These are phyloP conservation scores for Parietichytrium sp. DNA, from an alignment of 108 stramenopile species.

Conservation along the genomic window DNA sequence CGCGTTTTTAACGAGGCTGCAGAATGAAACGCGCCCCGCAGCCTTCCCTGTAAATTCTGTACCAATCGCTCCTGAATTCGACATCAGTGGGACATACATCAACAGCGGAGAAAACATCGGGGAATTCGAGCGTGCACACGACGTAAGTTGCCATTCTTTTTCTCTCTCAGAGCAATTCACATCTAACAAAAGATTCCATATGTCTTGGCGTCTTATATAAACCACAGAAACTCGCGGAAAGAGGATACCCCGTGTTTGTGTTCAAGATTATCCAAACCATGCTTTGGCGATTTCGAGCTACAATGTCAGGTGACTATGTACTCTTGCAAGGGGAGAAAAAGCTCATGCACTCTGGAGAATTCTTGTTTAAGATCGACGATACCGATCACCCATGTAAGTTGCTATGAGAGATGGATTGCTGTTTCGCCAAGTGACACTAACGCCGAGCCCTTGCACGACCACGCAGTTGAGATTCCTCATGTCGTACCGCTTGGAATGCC, in stretches of 20 bases:
- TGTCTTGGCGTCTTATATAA: too few species aligned
- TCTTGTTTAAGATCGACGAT: not conserved
- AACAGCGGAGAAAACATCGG: not conserved
- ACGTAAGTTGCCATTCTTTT: too few species aligned
- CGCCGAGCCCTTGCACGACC: too few species aligned
- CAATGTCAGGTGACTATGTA: constrained; percentile 9
- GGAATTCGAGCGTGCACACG: constrained; percentile 1
- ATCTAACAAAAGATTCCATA: too few species aligned
- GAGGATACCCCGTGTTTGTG: constrained; percentile 15
- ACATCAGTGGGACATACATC: not conserved
- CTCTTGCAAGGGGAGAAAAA: constrained; percentile 27
- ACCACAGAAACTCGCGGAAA: not conserved
- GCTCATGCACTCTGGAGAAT: constrained; percentile 6
- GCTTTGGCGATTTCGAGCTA: not conserved
- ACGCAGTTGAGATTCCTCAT: not conserved
- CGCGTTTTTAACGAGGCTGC: not conserved
- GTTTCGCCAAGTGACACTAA: too few species aligned
- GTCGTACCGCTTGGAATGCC: constrained; percentile 29
- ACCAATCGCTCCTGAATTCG: not conserved
- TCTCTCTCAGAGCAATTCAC: too few species aligned
- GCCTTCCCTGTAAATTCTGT: not conserved
- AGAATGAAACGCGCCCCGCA: constrained; percentile 3
- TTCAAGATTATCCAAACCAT: constrained; percentile 5
- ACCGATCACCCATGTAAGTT: too few species aligned
- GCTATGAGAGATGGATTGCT: too few species aligned